These are phyloP conservation scores for Candida awuae DNA, from an alignment of 805 yeast genomes.

Conservation along the genomic window DNA sequence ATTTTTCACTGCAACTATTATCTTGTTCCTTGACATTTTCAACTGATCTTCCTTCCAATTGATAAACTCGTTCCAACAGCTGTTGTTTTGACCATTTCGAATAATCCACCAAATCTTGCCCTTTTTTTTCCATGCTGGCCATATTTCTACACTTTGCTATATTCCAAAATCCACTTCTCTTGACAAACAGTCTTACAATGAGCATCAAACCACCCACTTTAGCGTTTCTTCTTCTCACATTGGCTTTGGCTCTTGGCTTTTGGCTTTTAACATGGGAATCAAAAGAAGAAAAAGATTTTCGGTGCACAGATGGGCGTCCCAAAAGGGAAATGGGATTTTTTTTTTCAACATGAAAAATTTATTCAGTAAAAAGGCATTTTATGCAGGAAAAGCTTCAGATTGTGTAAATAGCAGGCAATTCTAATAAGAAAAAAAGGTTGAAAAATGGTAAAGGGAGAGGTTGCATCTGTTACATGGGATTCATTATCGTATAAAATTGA, in stretches of 20 bases:
- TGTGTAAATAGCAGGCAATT: neutral
- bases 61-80: constrained; percentile 46
- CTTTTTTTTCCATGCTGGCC: neutral
- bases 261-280: too few relatives aligned
- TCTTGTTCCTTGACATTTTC: neutral
- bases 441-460: constrained; percentile 11
- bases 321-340: too few relatives aligned
- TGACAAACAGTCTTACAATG: neutral
- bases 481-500: constrained; percentile 43
- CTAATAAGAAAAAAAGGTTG: neutral
- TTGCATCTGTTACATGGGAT: constrained; percentile 54
- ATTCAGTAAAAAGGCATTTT: too few relatives aligned
- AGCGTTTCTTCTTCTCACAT: too few relatives aligned
- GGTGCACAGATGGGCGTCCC: too few relatives aligned
- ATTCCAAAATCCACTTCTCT: neutral
- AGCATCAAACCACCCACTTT: too few relatives aligned
- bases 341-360: too few relatives aligned
- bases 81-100: constrained; percentile 58
- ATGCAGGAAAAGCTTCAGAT: neutral
- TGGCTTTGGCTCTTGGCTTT: too few relatives aligned
- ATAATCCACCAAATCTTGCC: constrained; percentile 31
- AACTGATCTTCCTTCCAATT: constrained; percentile 40
- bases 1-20: neutral
- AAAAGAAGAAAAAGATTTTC: too few relatives aligned
- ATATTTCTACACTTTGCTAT: neutral